Conservation (phyloP, 192 early-diverging fungal species). For the Polychytrium aggregatum region DNA sequence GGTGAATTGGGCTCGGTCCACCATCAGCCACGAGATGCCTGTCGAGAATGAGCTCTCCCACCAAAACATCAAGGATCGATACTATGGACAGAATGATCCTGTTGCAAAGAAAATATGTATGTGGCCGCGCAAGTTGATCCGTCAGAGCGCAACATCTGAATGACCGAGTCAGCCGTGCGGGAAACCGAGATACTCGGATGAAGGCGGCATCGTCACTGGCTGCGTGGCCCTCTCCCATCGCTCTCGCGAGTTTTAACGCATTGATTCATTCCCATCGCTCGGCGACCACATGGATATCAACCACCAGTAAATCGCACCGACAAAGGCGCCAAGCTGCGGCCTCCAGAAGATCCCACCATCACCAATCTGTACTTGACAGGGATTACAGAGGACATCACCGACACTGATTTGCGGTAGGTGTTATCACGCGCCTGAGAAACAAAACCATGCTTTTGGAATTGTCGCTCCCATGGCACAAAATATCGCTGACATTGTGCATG, state of each 20-base stretch:
- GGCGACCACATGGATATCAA: background rate
- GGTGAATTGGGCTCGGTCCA: background rate
- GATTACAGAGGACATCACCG: constrained; percentile 55
- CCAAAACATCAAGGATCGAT: constrained; percentile 92
- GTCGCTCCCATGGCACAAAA: background rate
- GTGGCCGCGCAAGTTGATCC: no score
- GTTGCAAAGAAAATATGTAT: constrained; percentile 75
- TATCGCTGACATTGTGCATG: constrained; percentile 5
- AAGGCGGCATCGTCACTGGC: no score
- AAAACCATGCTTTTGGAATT: background rate
- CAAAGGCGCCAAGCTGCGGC: constrained; percentile 28
- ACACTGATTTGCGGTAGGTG: constrained; percentile 54
- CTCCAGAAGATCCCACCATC: constrained; percentile 73
- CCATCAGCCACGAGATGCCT: constrained; percentile 69
- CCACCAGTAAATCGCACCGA: constrained; percentile 28
- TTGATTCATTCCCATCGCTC: no score
- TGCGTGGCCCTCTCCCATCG: no score
- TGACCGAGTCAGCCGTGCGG: no score
- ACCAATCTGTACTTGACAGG: constrained; percentile 81
- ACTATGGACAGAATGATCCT: constrained; percentile 89
- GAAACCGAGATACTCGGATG: no score
- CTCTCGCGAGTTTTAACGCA: no score
- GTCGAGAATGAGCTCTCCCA: constrained; percentile 68
- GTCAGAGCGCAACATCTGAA: no score
- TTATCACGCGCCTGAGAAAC: background rate